Percentiles rank a stretch among this genome's conserved stretches.
phyloP scores from a whole-genome alignment of 192 early-diverging fungal genomes.

The Linnemannia hyalina region DNA sequence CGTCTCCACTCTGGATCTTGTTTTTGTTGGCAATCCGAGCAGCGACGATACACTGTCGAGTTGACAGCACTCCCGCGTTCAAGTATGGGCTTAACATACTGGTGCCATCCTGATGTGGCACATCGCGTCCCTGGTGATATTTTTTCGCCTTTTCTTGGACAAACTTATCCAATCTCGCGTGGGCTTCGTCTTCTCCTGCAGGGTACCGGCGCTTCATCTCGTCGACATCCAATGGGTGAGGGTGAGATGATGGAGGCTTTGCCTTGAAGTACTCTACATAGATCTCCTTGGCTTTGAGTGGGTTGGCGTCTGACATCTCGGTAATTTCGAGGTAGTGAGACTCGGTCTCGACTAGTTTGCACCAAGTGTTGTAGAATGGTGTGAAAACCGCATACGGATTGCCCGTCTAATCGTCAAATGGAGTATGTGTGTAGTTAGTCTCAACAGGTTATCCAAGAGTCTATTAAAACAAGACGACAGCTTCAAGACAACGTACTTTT shows the following conservation, averaged over 20 bases:
- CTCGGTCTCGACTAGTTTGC: constrained; percentile 39
- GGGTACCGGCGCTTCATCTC: constrained; percentile 44
- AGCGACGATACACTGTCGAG: constrained; percentile 60
- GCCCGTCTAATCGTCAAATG: constrained; percentile 20
- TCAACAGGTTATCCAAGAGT: not conserved
- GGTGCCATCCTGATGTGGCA: constrained; percentile 54
- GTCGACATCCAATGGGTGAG: constrained; percentile 23
- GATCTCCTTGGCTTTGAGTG: constrained; percentile 7
- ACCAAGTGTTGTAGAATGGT: constrained; percentile 50
- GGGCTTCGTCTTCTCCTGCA: constrained; percentile 65
- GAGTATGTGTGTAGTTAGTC: not conserved
- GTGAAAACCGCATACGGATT: constrained; percentile 50
- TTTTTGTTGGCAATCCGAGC: constrained; percentile 62
- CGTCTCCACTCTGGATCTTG: constrained; percentile 61
- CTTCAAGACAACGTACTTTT: constrained; percentile 45
- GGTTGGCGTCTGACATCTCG: constrained; percentile 19
- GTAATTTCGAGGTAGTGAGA: constrained; percentile 32
- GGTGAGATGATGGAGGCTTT: constrained; percentile 16
- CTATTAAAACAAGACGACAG: not conserved
- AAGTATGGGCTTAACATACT: constrained; percentile 68
- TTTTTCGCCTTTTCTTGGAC: constrained; percentile 25
- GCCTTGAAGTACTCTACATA: constrained; percentile 23
- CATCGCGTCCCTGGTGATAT: constrained; percentile 63
- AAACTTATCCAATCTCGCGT: constrained; percentile 55
- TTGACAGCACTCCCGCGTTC: constrained; percentile 62